phyloP scores from a whole-genome alignment of 441 rosid species.

The Breynia disticha region DNA sequence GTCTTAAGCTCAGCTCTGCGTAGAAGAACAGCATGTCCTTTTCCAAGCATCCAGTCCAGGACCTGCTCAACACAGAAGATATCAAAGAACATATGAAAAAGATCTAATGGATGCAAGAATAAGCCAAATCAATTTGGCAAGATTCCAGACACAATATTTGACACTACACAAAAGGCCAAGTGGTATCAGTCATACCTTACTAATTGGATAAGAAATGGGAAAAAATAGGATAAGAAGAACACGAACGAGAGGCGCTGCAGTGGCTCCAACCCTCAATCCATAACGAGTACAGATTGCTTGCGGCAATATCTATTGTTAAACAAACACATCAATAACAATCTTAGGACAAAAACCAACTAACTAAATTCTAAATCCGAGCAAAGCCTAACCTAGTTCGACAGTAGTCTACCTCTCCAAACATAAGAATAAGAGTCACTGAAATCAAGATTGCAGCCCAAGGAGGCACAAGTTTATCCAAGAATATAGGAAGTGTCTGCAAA shows the following conservation, averaged over 20 bases:
- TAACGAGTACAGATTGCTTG: slow-evolving; percentile 84
- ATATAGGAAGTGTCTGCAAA: slow-evolving; percentile 71
- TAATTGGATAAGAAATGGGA: slow-evolving; percentile 81
- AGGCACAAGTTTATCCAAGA: slow-evolving; percentile 74
- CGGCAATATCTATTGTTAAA: slow-evolving; percentile 58
- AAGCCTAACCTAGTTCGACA: neutral
- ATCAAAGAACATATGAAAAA: slow-evolving; percentile 6
- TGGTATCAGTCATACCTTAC: slow-evolving; percentile 53
- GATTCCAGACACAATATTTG: neutral
- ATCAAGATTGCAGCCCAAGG: slow-evolving; percentile 65
- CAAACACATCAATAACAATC: slow-evolving; percentile 6
- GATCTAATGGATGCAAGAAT: neutral
- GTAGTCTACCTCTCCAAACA: slow-evolving; percentile 70
- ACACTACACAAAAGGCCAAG: neutral
- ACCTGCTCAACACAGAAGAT: slow-evolving; percentile 32
- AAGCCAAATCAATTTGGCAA: slow-evolving; percentile 2
- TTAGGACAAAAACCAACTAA: neutral
- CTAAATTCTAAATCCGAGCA: neutral
- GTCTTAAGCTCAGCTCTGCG: slow-evolving; percentile 93
- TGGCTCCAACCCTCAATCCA: slow-evolving; percentile 82
- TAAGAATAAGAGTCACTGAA: slow-evolving; percentile 71
- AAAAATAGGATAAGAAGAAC: slow-evolving; percentile 61
- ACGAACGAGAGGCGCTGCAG: slow-evolving; percentile 68
- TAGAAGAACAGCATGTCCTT: slow-evolving; percentile 78
- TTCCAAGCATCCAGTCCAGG: slow-evolving; percentile 94